phyloP scores from a whole-genome alignment of 495 filamentous ascomycete genomes.

The Aspergillus coremiiformis region DNA sequence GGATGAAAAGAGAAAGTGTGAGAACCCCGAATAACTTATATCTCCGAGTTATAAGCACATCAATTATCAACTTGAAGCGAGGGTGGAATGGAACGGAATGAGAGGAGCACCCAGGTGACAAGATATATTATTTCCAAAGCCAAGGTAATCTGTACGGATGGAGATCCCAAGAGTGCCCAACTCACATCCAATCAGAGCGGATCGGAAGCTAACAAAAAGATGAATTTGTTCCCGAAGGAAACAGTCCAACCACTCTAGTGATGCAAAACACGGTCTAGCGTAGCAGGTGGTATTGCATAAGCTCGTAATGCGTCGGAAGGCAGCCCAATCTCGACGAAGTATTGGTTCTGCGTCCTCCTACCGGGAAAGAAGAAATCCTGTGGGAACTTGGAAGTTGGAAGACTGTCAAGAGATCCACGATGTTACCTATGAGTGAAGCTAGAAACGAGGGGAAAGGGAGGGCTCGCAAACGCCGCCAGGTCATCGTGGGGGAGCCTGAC shows the following conservation, averaged over 20 bases:
- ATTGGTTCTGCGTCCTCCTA: slow-evolving; percentile 8
- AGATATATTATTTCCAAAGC: slow-evolving; percentile 11
- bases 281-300: slow-evolving; percentile 16
- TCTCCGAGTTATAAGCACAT: too few relatives aligned
- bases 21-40: too few relatives aligned
- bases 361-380: slow-evolving; percentile 12
- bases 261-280: slow-evolving; percentile 9
- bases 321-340: slow-evolving; percentile 9
- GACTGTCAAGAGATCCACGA: slow-evolving; percentile 10
- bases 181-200: slow-evolving; percentile 13
- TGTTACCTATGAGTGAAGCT: slow-evolving; percentile 23
- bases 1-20: slow-evolving; percentile 24
- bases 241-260: slow-evolving; percentile 7
- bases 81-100: neutral
- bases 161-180: slow-evolving; percentile 14
- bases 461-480: slow-evolving; percentile 24
- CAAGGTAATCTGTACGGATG: slow-evolving; percentile 13
- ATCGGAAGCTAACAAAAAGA: slow-evolving; percentile 7
- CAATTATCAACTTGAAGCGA: neutral
- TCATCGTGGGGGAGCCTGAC: slow-evolving; percentile 32
- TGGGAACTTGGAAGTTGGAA: too few relatives aligned
- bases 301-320: slow-evolving; percentile 5
- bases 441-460: slow-evolving; percentile 13
- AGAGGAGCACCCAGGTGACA: slow-evolving; percentile 1
- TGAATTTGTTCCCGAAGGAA: slow-evolving; percentile 1